Evolutionary conservation across 495 filamentous ascomycete genomes (phyloP), one percentile per base, ranked within the genome.

Genomic region (Aspergillus homomorphus): DNA sequence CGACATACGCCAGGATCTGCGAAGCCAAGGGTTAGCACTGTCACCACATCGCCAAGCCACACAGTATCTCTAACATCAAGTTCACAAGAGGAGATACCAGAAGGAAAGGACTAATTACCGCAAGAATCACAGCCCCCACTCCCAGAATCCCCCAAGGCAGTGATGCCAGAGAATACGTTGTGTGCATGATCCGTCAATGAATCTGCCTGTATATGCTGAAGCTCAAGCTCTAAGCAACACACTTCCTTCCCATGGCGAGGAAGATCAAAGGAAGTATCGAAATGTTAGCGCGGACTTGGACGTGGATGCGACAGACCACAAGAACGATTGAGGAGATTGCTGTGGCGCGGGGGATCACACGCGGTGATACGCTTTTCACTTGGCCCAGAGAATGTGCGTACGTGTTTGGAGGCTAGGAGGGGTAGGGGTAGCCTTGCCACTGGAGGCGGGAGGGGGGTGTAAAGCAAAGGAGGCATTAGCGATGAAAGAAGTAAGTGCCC

Each of bases 1-100:
- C 41, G 16, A 20, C 51, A 18, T 45, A 53, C n/a, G 15, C 49
- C 20, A 59, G 19, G 6, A 53, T 2, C 53, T 56, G 49, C 18
- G 8, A 38, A 38, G 33, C 15, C 33, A 12, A 5, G 33, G 33
- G 33, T 38, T 38, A 5, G 26, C 4, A 10, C 26, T 30, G 26
- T 30, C 10, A 10, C 26, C 4, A 30, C 4, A 10, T 30, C 4
- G 33, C 33, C 33, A 38, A 14, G 33, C 4, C 2, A 38, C 33
- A 38, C 33, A 30, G 4, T 1, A 8, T 51, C 23, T 18, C n/a
- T n/a, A 51, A 16, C 16, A 16, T 19, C 23, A n/a, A 16, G n/a
- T n/a, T 24, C 4, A 7, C 18, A 16, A 30, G 18, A 30, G n/a
- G 15, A 12, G 23, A 51, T 18, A 8, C 10, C 12, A 30, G 24